Evolutionary conservation across 345 rosid genomes (phyloP), one percentile per base, ranked within the genome.

Genomic region (Citrus maxima): DNA sequence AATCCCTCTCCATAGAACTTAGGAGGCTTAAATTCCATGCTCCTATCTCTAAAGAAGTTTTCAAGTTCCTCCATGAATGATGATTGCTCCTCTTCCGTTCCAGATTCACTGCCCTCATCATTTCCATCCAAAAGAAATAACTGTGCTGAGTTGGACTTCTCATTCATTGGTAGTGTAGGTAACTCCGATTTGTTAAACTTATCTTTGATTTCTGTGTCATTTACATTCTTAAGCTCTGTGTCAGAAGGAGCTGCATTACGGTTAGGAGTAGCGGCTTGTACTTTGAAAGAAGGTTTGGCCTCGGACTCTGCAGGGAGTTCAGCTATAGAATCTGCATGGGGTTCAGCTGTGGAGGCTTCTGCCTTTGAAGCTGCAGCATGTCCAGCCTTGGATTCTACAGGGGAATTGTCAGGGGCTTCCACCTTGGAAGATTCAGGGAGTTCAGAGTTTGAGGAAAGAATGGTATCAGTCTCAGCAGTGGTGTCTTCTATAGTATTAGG

Each of bases 21-120:
- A 9, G 93, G 95, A 75, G 93, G 90, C 80, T 87, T 91, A 86
- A 91, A 91, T 70, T 90, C 95, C 87, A 87, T 78, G 76, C 81
- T 76, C 76, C 78, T 90, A 70, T 88, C 93, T 69, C 82, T 86
- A 74, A 86, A 91, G 83, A 88, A 91, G 68, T 21, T 84, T 75
- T 88, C 90, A 75, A 91, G 88, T 75, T 88, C 90, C 84, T 80
- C 84, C 87, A 86, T 80, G 85, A 91, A 91, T 42, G 80, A 84
- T 10, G 76, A 80, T 80, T 88, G 95, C 70, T 89, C 93, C 63
- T 88, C 93, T 75, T 90, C 92, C 1, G 92, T 88, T 55, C 95
- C 95, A 0, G 95, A 88, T 70, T 85, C 92, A 82, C 81, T 83
- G 32, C 93, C 93, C 68, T 85, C 90, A 49, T 72, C 56, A 13